Percentiles rank a stretch among this genome's conserved stretches.
Conservation (phyloP, 192 early-diverging fungal species). For the Rhizophagus prolifer region DNA sequence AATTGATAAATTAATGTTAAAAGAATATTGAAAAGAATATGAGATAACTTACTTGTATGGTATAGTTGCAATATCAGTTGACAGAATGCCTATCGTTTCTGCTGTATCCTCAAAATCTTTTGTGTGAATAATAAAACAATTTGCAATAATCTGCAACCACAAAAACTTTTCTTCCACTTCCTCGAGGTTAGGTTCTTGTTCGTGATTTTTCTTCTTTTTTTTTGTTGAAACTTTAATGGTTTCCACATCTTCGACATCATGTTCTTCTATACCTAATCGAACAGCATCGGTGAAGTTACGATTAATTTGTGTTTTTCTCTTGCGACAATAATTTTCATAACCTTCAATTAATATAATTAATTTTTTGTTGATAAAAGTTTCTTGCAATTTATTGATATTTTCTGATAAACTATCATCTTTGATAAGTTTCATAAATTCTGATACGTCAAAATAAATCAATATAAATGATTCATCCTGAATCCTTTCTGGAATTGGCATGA, state of each 20-base stretch:
- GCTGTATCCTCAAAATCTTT: slow-evolving; percentile 37
- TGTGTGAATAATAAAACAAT: slow-evolving; percentile 35
- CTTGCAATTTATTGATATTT: slow-evolving; percentile 21
- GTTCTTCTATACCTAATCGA: not conserved
- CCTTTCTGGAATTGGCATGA: slow-evolving; percentile 30
- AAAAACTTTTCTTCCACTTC: slow-evolving; percentile 34
- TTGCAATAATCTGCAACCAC: slow-evolving; percentile 33
- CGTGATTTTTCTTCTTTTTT: not conserved
- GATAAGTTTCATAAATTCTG: slow-evolving; percentile 31
- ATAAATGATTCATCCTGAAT: slow-evolving; percentile 34
- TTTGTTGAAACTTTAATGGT: not conserved
- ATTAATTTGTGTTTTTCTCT: slow-evolving; percentile 25
- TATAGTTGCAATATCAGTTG: slow-evolving; percentile 34
- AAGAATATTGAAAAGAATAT: not conserved
- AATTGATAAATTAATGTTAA: not conserved
- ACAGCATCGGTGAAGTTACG: slow-evolving; percentile 38
- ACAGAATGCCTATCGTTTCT: slow-evolving; percentile 32
- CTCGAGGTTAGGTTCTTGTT: slow-evolving; percentile 24
- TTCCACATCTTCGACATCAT: not conserved
- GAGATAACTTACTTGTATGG: slow-evolving; percentile 37
- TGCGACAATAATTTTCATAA: slow-evolving; percentile 37
- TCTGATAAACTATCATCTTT: slow-evolving; percentile 5
- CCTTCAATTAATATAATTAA: slow-evolving; percentile 43
- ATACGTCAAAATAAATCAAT: slow-evolving; percentile 24
- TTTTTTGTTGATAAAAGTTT: slow-evolving; percentile 1